A percentile compares a stretch with the other conserved stretches of the same genome.
Evolutionary conservation across 169 alveolate species (phyloP).

Genomic region (Babesia caballi): DNA sequence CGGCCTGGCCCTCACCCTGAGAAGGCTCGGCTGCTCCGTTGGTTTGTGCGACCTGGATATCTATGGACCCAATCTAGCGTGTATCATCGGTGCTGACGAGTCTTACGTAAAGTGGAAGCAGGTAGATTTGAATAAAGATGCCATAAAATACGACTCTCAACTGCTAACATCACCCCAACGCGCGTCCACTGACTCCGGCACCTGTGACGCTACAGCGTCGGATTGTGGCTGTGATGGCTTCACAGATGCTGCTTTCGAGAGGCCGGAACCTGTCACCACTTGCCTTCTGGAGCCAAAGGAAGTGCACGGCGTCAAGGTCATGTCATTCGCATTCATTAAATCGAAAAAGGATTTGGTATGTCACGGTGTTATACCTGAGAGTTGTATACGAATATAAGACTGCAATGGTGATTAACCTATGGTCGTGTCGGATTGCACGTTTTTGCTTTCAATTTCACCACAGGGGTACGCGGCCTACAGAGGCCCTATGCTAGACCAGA

Average conservation of each 20-base stretch:
- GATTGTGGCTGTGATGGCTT: not conserved
- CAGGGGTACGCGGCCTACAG: constrained; percentile 85
- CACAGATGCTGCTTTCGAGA: not conserved
- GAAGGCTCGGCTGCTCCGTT: constrained; percentile 82
- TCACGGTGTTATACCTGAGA: not conserved
- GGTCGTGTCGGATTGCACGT: too few species aligned
- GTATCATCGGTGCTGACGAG: constrained; percentile 79
- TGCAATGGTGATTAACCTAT: too few species aligned
- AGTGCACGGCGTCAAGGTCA: constrained; percentile 65
- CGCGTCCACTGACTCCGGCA: not conserved
- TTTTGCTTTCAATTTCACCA: constrained; percentile 10
- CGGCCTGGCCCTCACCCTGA: constrained; percentile 86
- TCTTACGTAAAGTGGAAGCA: constrained; percentile 66
- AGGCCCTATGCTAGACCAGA: constrained; percentile 93
- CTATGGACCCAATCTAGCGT: constrained; percentile 95
- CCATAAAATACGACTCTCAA: not conserved
- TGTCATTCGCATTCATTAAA: constrained; percentile 65
- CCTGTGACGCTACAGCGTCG: too few species aligned
- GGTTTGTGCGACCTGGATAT: constrained; percentile 96
- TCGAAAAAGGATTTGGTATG: constrained; percentile 39
- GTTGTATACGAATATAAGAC: not conserved
- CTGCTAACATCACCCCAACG: not conserved
- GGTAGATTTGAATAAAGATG: constrained; percentile 7
- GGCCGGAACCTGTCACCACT: not conserved
- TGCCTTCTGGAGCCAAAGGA: constrained; percentile 67